Base-by-base conservation (phyloP, 2,329 filamentous ascomycete genomes). In the Xylaria polymorpha region DNA sequence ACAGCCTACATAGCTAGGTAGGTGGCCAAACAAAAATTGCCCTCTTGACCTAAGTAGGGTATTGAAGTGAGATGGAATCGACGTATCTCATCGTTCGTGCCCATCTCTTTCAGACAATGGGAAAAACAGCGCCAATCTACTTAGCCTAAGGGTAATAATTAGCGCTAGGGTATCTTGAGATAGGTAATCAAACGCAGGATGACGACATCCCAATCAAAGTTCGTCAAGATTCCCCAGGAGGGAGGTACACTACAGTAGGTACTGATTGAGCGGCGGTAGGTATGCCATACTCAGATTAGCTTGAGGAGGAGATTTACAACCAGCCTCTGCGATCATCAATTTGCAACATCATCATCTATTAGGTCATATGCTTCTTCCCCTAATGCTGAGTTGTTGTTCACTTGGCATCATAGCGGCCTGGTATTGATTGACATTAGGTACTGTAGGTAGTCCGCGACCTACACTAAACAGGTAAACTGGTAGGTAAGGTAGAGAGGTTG, bases 131-230 rank as follows among this genome's bases (percentile, higher is more conserved):
- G 8, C 8, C 15, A 14, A 32, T 51, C 5, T 43, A 43, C 3
- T 3, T 43, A 53, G 29, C 48, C 25, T 53, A n/a, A n/a, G 29
- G 18, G 51, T 35, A 20, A 43, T 35, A 20, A 20, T 56, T 56
- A 32, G 51, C 53, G 53, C 35, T 39, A 39, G 29, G 35, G 22
- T 39, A 22, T 56, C 53, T 56, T 56, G 15, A 22, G 53, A 56
- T 15, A 22, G 53, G 39, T 15, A 43, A 29, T 29, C 25, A 15
- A 41, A 41, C 12, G 41, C 35, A 39, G 20, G 53, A 58, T 58
- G 55, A 58, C 55, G 55, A 58, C 55, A 58, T 58, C 7, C 35
- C 43, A 58, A 43, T 58, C 55, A 58, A 41, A 58, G 37, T 58
- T 43, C 37, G 55, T 29, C 55, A 41, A 43, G 14, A 43, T 57